phyloP scores from a whole-genome alignment of 352 stramenopile genomes.

The Pythium dissimile region DNA sequence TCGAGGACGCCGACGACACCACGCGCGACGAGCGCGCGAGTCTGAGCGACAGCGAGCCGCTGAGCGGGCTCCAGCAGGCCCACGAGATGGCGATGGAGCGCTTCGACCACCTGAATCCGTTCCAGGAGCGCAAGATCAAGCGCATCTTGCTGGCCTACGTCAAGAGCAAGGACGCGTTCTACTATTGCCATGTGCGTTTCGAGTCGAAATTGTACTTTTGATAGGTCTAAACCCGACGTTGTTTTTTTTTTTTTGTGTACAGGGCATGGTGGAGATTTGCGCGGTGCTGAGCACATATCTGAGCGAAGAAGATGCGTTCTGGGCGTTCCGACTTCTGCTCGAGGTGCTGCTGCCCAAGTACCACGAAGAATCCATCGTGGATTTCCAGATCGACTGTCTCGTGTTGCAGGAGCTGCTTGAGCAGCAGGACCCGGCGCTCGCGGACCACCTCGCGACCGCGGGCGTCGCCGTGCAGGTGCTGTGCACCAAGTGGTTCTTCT shows the following conservation, averaged over 20 bases:
- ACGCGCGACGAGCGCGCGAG: slow-evolving; percentile 9
- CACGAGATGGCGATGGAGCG: slow-evolving; percentile 78
- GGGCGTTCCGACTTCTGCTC: slow-evolving; percentile 66
- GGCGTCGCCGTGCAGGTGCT: slow-evolving; percentile 74
- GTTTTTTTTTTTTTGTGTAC: not conserved
- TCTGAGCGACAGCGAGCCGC: slow-evolving; percentile 27
- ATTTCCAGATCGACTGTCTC: slow-evolving; percentile 81
- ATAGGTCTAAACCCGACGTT: too few species aligned
- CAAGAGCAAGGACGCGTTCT: slow-evolving; percentile 67
- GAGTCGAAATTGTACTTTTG: not conserved
- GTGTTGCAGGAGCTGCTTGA: slow-evolving; percentile 73
- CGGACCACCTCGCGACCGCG: slow-evolving; percentile 50
- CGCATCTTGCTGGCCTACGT: slow-evolving; percentile 71
- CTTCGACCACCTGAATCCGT: slow-evolving; percentile 74
- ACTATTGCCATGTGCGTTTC: slow-evolving; percentile 58
- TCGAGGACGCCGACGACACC: slow-evolving; percentile 14
- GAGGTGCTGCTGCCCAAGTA: slow-evolving; percentile 77
- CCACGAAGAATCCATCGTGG: slow-evolving; percentile 72
- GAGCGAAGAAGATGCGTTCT: slow-evolving; percentile 76
- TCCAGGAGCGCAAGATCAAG: slow-evolving; percentile 83
- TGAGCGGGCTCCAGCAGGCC: slow-evolving; percentile 52
- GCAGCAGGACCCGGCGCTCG: slow-evolving; percentile 42
- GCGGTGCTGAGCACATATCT: slow-evolving; percentile 75
- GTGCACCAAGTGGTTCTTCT: slow-evolving; percentile 86
- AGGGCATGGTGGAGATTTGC: slow-evolving; percentile 80